These are phyloP conservation scores for Zygnema circumcarinatum DNA, from an alignment of 139 green algal genomes.

Conservation along the genomic window DNA sequence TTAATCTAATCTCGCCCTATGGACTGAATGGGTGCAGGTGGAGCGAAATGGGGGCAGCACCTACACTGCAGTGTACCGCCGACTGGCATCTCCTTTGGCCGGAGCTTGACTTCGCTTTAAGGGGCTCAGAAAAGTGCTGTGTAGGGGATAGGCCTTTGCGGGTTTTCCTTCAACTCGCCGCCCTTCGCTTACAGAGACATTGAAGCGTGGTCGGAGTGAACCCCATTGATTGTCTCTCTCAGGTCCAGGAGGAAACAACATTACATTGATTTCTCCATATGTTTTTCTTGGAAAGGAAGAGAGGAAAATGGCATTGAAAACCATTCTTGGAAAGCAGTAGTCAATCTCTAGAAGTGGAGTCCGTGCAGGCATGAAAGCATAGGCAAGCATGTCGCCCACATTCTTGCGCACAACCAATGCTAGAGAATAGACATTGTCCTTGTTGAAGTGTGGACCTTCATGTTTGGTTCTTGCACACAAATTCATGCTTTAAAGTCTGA, in stretches of 20 bases:
- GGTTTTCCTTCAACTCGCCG: too few relatives aligned
- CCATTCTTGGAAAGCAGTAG: not conserved
- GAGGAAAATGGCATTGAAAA: not conserved
- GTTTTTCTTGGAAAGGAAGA: not conserved
- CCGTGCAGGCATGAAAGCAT: not conserved
- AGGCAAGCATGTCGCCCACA: not conserved
- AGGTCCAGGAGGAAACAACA: too few relatives aligned
- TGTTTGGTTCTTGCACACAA: too few relatives aligned
- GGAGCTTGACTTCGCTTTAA: too few relatives aligned
- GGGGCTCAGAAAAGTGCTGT: too few relatives aligned
- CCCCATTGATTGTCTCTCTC: too few relatives aligned
- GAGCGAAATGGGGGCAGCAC: constrained; percentile 53
- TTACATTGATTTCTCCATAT: too few relatives aligned
- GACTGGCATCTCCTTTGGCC: not conserved
- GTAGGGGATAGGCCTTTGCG: too few relatives aligned
- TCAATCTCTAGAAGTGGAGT: not conserved
- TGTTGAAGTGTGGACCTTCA: too few relatives aligned
- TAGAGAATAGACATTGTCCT: not conserved
- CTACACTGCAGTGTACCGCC: constrained; percentile 35
- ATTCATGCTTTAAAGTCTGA: too few relatives aligned
- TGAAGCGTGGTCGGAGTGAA: too few relatives aligned
- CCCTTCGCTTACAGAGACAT: too few relatives aligned
- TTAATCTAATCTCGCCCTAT: not conserved
- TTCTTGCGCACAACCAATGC: not conserved
- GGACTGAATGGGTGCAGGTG: constrained; percentile 20